Evolutionary conservation across 441 rosid genomes (phyloP).

Genomic region (Erysimum cheiri): DNA sequence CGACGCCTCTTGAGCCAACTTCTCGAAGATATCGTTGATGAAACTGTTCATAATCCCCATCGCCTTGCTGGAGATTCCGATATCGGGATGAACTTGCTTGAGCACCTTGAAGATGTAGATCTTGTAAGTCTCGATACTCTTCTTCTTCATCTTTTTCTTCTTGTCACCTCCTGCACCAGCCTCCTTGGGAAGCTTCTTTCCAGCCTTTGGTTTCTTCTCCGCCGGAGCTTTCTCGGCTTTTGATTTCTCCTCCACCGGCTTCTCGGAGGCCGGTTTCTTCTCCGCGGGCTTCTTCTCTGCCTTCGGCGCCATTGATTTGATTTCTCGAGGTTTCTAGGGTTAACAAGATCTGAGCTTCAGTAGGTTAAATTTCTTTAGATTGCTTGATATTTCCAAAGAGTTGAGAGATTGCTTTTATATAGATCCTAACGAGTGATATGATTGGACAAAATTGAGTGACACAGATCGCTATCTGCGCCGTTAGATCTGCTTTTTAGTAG

Average conservation of each 20-base stretch:
- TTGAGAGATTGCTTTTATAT: constrained; percentile 31
- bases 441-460: constrained; percentile 34
- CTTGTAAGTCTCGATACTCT: constrained; percentile 48
- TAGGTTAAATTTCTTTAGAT: neutral
- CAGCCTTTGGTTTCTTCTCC: constrained; percentile 51
- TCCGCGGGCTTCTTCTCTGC: constrained; percentile 49
- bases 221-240: constrained; percentile 49
- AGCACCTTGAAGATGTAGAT: constrained; percentile 51
- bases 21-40: constrained; percentile 49
- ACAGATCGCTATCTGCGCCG: constrained; percentile 31
- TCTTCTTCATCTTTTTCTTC: constrained; percentile 47
- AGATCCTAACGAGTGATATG: neutral
- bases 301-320: constrained; percentile 42
- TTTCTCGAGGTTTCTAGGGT: constrained; percentile 13
- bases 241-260: constrained; percentile 44
- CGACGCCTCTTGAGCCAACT: constrained; percentile 40
- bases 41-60: constrained; percentile 53
- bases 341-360: constrained; percentile 10
- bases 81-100: constrained; percentile 49
- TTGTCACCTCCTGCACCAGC: constrained; percentile 38
- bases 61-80: constrained; percentile 48
- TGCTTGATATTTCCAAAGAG: neutral
- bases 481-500: constrained; percentile 24
- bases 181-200: constrained; percentile 46
- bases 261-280: constrained; percentile 44